phyloP scores from a whole-genome alignment of 768 basidiomycete species.

The Tylopilus sp. region DNA sequence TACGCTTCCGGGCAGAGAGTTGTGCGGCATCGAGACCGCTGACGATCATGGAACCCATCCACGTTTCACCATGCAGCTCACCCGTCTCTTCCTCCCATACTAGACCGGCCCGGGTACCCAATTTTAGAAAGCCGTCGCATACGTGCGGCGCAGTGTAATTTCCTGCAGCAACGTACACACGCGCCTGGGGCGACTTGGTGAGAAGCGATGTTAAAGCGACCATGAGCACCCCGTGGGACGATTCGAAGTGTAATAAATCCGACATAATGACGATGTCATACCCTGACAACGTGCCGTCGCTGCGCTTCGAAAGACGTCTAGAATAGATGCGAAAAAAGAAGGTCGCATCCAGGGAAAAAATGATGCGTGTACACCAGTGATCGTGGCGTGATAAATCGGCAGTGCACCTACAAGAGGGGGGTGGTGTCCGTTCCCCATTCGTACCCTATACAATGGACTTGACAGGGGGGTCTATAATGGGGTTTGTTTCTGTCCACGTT shows the following conservation, averaged over 20 bases:
- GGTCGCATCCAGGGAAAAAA: neutral
- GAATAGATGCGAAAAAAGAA: neutral
- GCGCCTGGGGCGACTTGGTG: conserved; percentile 35
- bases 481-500: conserved; percentile 53
- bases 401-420: conserved; percentile 44
- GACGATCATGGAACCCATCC: conserved; percentile 49
- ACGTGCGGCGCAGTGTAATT: conserved; percentile 53
- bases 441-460: conserved; percentile 47
- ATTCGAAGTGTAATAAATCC: conserved; percentile 68
- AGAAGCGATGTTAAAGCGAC: conserved; percentile 50
- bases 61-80: conserved; percentile 21
- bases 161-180: conserved; percentile 61
- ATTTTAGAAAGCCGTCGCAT: conserved; percentile 51
- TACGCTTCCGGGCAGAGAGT: conserved; percentile 49
- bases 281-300: conserved; percentile 21
- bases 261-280: conserved; percentile 66
- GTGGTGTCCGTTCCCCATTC: conserved; percentile 60
- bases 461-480: conserved; percentile 37
- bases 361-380: neutral
- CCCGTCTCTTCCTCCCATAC: conserved; percentile 43
- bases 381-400: neutral
- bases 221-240: conserved; percentile 55
- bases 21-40: conserved; percentile 45
- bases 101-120: conserved; percentile 40
- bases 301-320: conserved; percentile 13